phyloP scores from a whole-genome alignment of 306 rosid species.

The Astragalus membranaceus region DNA sequence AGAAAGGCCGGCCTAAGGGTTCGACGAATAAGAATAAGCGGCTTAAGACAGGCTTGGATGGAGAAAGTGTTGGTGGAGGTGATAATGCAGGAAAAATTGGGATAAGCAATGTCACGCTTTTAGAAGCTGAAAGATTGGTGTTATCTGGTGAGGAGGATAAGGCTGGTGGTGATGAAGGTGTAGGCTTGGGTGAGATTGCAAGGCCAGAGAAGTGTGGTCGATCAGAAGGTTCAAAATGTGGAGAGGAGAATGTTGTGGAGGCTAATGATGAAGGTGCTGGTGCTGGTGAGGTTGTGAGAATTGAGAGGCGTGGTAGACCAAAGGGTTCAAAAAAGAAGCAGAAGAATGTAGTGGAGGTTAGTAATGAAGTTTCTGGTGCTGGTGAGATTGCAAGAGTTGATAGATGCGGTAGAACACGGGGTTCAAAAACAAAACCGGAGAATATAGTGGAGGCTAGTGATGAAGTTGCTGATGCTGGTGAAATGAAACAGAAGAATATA shows the following conservation, averaged over 20 bases:
- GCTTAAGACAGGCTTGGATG: not conserved
- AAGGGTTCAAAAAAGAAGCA: conserved; percentile 31
- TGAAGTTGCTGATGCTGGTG: conserved; percentile 5
- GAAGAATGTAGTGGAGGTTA: not conserved
- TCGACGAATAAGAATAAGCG: conserved; percentile 22
- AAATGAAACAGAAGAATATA: not conserved
- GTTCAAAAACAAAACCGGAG: conserved; percentile 25
- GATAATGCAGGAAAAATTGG: not conserved
- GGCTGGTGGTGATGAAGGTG: conserved; percentile 21
- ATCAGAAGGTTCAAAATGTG: conserved; percentile 22
- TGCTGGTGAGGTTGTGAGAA: not conserved
- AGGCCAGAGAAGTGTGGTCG: conserved; percentile 19
- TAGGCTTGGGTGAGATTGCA: not conserved
- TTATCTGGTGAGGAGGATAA: not conserved
- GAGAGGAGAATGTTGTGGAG: not conserved
- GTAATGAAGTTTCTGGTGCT: not conserved
- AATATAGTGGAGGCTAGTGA: not conserved
- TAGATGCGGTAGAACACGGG: conserved; percentile 26
- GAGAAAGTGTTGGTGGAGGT: not conserved
- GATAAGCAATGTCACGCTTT: not conserved
- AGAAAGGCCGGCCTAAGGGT: conserved; percentile 36
- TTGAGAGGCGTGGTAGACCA: conserved; percentile 17
- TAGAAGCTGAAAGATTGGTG: conserved; percentile 12
- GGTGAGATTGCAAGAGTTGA: not conserved
- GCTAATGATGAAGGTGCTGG: conserved; percentile 8